phyloP scores from a whole-genome alignment of 768 basidiomycete species.

The Tricholoma sp. region DNA sequence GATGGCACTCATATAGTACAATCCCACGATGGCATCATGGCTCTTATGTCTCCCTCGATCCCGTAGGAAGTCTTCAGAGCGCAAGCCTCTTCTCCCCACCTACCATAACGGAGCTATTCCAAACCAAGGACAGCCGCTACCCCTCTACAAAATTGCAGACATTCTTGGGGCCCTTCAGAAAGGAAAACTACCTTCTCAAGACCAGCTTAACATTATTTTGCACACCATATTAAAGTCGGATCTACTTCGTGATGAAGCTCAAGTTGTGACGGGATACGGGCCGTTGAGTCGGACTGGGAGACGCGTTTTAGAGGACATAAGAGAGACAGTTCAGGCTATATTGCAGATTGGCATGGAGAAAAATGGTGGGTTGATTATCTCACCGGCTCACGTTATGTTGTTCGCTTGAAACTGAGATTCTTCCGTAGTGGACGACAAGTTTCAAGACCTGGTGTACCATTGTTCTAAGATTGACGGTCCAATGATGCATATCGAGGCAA shows the following conservation, averaged over 20 bases:
- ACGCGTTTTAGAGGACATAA: conserved; percentile 23
- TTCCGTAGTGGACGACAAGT: conserved; percentile 27
- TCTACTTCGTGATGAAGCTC: conserved; percentile 17
- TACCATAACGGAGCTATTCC: background rate
- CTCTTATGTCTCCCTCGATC: conserved; percentile 5
- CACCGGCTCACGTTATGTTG: background rate
- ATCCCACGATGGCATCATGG: conserved; percentile 11
- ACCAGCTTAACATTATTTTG: conserved; percentile 26
- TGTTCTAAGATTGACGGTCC: conserved; percentile 15
- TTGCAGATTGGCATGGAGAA: conserved; percentile 33
- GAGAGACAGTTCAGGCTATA: conserved; percentile 25
- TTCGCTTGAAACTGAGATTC: background rate
- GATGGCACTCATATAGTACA: too few species aligned
- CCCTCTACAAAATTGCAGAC: conserved; percentile 29
- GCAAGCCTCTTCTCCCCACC: conserved; percentile 17
- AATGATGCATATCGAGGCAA: conserved; percentile 14
- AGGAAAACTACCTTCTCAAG: conserved; percentile 36
- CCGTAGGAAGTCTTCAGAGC: conserved; percentile 6
- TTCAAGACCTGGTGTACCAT: conserved; percentile 34
- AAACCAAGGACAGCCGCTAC: conserved; percentile 4
- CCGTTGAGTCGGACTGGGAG: conserved; percentile 25
- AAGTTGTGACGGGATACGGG: conserved; percentile 15
- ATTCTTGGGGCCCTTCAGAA: conserved; percentile 30
- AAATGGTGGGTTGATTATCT: conserved; percentile 24
- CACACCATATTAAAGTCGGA: conserved; percentile 22